A percentile compares a stretch with the other conserved stretches of the same genome.
Evolutionary conservation across 2,329 filamentous ascomycete genomes (phyloP).

Genomic region (Fusarium graminum): DNA sequence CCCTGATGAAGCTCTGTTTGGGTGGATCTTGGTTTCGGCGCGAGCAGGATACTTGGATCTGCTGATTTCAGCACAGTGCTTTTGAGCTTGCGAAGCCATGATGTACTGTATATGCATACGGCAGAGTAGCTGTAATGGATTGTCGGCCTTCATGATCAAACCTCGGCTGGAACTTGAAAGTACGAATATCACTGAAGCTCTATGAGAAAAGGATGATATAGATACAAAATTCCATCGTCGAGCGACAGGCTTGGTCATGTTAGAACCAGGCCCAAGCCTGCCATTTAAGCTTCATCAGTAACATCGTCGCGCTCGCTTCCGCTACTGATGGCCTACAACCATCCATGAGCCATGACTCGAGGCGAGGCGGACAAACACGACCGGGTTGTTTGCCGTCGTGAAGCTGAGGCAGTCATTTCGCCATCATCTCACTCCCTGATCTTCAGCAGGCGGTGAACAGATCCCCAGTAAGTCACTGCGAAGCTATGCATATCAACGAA

Average conservation of each 20-base stretch:
- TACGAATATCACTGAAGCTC: neutral
- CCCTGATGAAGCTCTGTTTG: slow-evolving; percentile 38
- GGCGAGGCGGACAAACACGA: slow-evolving; percentile 39
- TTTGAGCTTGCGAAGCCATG: slow-evolving; percentile 29
- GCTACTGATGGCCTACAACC: slow-evolving; percentile 21
- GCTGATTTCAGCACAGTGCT: slow-evolving; percentile 28
- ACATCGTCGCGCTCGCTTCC: slow-evolving; percentile 21
- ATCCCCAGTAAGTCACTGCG: neutral
- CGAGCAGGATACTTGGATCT: slow-evolving; percentile 36
- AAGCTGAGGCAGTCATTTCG: slow-evolving; percentile 36
- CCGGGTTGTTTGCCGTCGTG: slow-evolving; percentile 27
- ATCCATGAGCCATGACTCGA: slow-evolving; percentile 37
- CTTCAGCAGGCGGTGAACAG: slow-evolving; percentile 25
- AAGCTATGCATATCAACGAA: neutral
- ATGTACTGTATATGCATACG: slow-evolving; percentile 34
- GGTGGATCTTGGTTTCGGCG: slow-evolving; percentile 22
- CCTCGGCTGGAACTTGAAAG: neutral
- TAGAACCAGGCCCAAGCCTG: neutral
- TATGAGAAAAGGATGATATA: neutral
- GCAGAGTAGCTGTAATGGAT: slow-evolving; percentile 32
- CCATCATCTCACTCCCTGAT: slow-evolving; percentile 14
- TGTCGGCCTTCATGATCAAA: slow-evolving; percentile 3
- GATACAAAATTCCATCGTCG: neutral
- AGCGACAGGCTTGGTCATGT: neutral
- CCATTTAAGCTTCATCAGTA: slow-evolving; percentile 8